Percentiles rank a stretch among this genome's conserved stretches.
Conservation (phyloP, 2,329 filamentous ascomycete genomes). For the Epichloe amarillans region DNA sequence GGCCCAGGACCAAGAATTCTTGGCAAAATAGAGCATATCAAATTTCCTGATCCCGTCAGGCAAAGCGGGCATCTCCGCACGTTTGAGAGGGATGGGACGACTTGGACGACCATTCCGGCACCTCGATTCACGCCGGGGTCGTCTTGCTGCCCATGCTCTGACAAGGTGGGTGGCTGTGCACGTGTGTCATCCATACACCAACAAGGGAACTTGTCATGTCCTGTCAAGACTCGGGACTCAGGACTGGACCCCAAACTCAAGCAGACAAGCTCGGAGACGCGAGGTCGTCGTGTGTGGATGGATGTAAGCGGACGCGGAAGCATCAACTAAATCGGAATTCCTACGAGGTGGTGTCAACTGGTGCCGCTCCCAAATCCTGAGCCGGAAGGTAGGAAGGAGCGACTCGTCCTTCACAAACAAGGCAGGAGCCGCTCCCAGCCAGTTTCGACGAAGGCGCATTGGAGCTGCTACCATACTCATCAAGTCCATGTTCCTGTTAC, state of each 20-base stretch:
- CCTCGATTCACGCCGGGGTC: slow-evolving; percentile 7
- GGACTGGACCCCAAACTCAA: neutral
- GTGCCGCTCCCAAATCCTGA: neutral
- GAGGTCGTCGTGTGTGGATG: neutral
- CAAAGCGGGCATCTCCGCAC: slow-evolving; percentile 7
- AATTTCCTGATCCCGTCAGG: neutral
- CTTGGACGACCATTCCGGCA: slow-evolving; percentile 6
- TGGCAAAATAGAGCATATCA: neutral
- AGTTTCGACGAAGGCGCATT: neutral
- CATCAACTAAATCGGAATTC: too few species aligned
- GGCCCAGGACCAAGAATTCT: neutral
- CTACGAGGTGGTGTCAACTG: too few species aligned
- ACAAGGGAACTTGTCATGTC: neutral
- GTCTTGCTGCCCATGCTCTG: slow-evolving; percentile 6
- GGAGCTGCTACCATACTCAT: neutral
- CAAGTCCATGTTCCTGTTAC: neutral
- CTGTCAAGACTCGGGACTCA: neutral
- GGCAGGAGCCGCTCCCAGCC: neutral
- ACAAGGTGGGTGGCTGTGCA: neutral
- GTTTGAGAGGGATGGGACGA: slow-evolving; percentile 41
- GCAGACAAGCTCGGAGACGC: neutral
- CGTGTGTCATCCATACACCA: too few species aligned
- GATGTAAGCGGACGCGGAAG: neutral
- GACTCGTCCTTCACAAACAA: neutral
- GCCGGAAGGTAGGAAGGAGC: neutral